Evolutionary conservation across 129 eudicot genomes (phyloP), one percentile per base, ranked within the genome.

Genomic region (Ambrosia artemisiifolia): DNA sequence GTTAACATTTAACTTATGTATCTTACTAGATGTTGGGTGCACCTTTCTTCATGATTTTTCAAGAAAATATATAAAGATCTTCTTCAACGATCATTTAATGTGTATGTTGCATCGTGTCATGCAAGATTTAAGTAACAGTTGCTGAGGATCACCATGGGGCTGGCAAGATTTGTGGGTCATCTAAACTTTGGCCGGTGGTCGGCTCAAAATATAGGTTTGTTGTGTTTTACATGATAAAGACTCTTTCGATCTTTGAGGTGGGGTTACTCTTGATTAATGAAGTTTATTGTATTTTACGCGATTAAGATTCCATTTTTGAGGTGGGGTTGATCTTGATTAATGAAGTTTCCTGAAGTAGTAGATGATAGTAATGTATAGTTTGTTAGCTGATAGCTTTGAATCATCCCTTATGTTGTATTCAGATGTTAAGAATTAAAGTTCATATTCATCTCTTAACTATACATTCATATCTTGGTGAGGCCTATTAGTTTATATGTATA

Each of bases 311-410:
- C 12, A 61, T 33, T 42, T 8, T 40, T 40, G 42, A 46, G 59
- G 68, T 33, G 18, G 69, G 75, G 13, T 42, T 19, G 50, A 20
- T 76, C 18, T 59, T 12, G 20, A 65, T 75, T 75, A 34, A 19
- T 63, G 71, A 74, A 65, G 51, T 53, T 78, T 78, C 60, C 71
- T 54, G 46, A 42, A 61, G 59, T 28, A 11, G 42, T 40, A 63
- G 67, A 69, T 76, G 63, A 40, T 78, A 44, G 59, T 70, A 78
- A 63, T 78, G 51, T 78, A 71, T 78, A 63, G 53, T 71, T 78
- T 78, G 46, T 72, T 70, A 49, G 81, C 71, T 70, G 67, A 63
- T 67, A 70, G 51, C 33, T 78, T 48, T 78, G 35, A 63, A 28
- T 62, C 60, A 67, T 63, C 72, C 72, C 71, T 53, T 32, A 63